These are phyloP conservation scores for Kwoniella newhampshirensis DNA, from an alignment of 768 basidiomycete species.

Conservation along the genomic window DNA sequence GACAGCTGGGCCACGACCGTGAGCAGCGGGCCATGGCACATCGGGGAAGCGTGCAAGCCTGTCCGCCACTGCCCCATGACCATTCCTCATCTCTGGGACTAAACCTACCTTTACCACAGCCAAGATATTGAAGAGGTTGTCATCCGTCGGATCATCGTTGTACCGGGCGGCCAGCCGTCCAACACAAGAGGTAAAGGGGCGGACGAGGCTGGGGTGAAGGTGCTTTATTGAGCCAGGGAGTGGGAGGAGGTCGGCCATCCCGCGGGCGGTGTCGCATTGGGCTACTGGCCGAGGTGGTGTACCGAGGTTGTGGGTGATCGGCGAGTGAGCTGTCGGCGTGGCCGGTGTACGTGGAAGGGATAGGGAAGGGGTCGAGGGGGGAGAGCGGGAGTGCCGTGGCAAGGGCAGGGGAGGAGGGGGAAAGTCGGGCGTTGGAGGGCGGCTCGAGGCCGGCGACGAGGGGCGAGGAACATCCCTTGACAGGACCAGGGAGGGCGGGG, in stretches of 20 bases:
- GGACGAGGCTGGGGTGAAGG: not conserved
- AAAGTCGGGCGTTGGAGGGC: no score
- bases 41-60: not conserved
- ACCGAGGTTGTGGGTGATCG: no score
- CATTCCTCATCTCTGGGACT: conserved; percentile 2
- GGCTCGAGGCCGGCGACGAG: no score
- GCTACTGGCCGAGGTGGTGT: no score
- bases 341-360: no score
- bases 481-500: no score
- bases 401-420: no score
- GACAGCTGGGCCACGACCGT: not conserved
- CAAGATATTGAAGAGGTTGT: not conserved
- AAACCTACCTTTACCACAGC: conserved; percentile 4
- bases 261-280: no score
- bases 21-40: not conserved
- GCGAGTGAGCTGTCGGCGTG: no score
- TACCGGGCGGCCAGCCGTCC: not conserved
- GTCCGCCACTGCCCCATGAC: not conserved
- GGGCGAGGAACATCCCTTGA: no score
- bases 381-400: no score
- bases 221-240: conserved; percentile 4
- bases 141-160: not conserved
- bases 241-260: not conserved
- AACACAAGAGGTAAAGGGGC: not conserved
- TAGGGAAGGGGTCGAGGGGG: no score